Percentiles rank a stretch among this genome's conserved stretches.
Conservation (phyloP, 345 rosid species). For the Salix suchowensis region DNA sequence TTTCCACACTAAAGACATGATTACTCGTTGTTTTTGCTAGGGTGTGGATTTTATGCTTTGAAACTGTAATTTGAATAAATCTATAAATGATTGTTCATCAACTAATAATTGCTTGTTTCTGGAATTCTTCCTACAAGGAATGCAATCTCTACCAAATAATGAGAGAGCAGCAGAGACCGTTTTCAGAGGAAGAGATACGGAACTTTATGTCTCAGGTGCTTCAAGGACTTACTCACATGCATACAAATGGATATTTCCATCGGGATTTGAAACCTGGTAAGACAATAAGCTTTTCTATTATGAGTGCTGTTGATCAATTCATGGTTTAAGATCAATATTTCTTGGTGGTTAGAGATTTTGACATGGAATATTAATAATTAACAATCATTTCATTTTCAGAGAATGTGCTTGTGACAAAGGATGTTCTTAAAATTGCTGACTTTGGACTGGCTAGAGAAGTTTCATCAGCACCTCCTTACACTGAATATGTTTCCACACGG, state of each 20-base stretch:
- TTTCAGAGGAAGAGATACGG: slow-evolving; percentile 73
- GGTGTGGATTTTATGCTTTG: background rate
- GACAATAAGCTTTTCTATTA: background rate
- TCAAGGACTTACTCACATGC: slow-evolving; percentile 92
- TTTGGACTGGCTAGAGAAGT: slow-evolving; percentile 97
- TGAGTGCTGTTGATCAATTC: slow-evolving; percentile 2
- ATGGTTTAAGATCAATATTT: background rate
- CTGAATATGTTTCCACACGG: slow-evolving; percentile 95
- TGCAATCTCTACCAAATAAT: slow-evolving; percentile 77
- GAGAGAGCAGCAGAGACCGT: slow-evolving; percentile 61
- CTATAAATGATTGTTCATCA: background rate
- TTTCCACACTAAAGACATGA: background rate
- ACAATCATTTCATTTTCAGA: slow-evolving; percentile 33
- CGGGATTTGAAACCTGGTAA: slow-evolving; percentile 92
- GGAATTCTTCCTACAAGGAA: slow-evolving; percentile 41
- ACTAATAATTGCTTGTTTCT: slow-evolving; percentile 11
- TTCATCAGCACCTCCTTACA: slow-evolving; percentile 82
- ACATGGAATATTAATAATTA: slow-evolving; percentile 5
- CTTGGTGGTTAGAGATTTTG: background rate
- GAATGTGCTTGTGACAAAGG: slow-evolving; percentile 80
- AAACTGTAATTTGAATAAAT: background rate
- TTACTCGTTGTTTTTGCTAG: background rate
- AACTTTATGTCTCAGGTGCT: slow-evolving; percentile 71
- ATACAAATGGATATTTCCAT: slow-evolving; percentile 76
- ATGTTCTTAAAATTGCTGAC: slow-evolving; percentile 84